These are phyloP conservation scores for Aspergillus avenaceus DNA, from an alignment of 495 filamentous ascomycete genomes.

Conservation along the genomic window DNA sequence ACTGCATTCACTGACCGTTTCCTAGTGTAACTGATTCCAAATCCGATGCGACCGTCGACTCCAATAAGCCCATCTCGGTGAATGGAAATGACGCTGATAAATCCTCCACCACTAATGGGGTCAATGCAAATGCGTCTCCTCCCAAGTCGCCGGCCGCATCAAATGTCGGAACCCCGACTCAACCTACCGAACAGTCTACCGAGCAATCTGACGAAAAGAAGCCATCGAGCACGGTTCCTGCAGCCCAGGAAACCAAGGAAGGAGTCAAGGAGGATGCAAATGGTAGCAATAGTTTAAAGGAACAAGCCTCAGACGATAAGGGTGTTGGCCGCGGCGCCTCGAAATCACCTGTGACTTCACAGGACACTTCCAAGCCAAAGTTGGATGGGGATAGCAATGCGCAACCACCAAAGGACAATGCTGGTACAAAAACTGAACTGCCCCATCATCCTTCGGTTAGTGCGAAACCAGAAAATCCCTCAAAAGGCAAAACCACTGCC, in stretches of 20 bases:
- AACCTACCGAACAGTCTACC: conserved; percentile 13
- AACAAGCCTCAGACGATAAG: conserved; percentile 4
- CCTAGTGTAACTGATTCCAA: conserved; percentile 18
- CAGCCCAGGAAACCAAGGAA: conserved; percentile 9
- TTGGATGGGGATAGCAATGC: conserved; percentile 5
- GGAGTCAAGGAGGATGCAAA: conserved; percentile 2
- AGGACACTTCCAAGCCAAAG: conserved; percentile 7
- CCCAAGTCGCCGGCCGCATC: conserved; percentile 29
- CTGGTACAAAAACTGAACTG: conserved; percentile 26
- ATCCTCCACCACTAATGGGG: conserved; percentile 26
- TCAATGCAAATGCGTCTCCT: conserved; percentile 26
- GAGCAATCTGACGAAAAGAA: conserved; percentile 13
- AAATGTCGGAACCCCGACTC: conserved; percentile 6
- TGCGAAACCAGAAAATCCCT: conserved; percentile 3
- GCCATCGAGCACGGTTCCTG: conserved; percentile 10
- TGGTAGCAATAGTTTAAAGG: background rate
- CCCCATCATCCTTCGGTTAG: conserved; percentile 31
- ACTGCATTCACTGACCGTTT: conserved; percentile 16
- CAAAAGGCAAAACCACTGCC: conserved; percentile 2
- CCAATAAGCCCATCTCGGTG: conserved; percentile 14
- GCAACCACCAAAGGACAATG: conserved; percentile 5
- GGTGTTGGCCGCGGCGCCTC: conserved; percentile 9
- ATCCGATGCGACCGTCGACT: conserved; percentile 6
- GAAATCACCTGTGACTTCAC: conserved; percentile 16
- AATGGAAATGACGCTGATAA: conserved; percentile 29